Conservation (phyloP, 495 filamentous ascomycete species). For the Hypoxylon trugodes region DNA sequence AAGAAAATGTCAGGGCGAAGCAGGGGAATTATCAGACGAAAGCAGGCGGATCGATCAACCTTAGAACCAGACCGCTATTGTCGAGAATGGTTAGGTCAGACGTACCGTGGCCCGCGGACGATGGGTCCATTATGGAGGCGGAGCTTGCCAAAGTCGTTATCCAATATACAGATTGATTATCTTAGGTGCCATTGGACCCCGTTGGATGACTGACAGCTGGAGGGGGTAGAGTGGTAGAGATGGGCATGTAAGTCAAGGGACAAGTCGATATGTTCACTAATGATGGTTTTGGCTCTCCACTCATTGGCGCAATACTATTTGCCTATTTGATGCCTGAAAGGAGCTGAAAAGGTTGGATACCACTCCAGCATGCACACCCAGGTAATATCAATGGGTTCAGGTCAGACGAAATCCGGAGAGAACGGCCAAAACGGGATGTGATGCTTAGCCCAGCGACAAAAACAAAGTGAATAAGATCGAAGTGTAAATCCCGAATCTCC, state of each 20-base stretch:
- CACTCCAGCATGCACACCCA: slow-evolving; percentile 14
- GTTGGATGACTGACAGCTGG: slow-evolving; percentile 39
- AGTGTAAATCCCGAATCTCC: slow-evolving; percentile 2
- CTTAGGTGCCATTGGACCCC: too few species aligned
- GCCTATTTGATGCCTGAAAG: slow-evolving; percentile 1
- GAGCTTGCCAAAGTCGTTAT: slow-evolving; percentile 10
- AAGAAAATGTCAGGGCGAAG: neutral
- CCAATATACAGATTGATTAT: too few species aligned
- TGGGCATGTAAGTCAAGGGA: slow-evolving; percentile 26
- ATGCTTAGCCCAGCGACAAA: neutral
- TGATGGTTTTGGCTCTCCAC: slow-evolving; percentile 14
- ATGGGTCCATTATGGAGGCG: slow-evolving; percentile 19
- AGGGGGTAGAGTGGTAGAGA: slow-evolving; percentile 17
- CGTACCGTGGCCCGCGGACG: slow-evolving; percentile 10
- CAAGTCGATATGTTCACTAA: too few species aligned
- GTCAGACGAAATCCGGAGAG: neutral
- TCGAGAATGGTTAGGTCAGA: slow-evolving; percentile 18
- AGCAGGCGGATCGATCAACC: slow-evolving; percentile 16
- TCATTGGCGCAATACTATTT: slow-evolving; percentile 15
- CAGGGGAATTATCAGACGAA: slow-evolving; percentile 10
- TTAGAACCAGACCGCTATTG: slow-evolving; percentile 33
- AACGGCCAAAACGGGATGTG: neutral
- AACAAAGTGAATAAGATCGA: slow-evolving; percentile 5
- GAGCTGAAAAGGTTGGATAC: slow-evolving; percentile 32
- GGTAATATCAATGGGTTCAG: neutral